Percentiles rank a stretch among this genome's conserved stretches.
These are phyloP conservation scores for Ceratocystis albifundus DNA, from an alignment of 2,329 filamentous ascomycete species.

Conservation along the genomic window DNA sequence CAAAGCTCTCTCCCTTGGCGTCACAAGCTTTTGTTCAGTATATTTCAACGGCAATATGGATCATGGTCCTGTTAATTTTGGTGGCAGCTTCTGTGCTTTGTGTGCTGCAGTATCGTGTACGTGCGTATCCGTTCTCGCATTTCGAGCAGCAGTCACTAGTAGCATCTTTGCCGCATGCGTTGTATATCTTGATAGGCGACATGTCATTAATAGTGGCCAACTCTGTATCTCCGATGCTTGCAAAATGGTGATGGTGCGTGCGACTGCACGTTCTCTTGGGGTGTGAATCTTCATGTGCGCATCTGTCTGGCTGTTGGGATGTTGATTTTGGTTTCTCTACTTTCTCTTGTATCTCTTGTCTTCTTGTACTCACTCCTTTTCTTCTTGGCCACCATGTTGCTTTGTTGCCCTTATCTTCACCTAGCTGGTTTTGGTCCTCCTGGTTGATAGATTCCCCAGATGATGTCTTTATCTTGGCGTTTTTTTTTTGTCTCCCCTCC, in stretches of 20 bases:
- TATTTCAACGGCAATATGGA: slow-evolving; percentile 1
- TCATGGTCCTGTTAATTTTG: background rate
- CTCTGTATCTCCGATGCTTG: slow-evolving; percentile 24
- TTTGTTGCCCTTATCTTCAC: background rate
- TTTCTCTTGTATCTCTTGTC: slow-evolving; percentile 19
- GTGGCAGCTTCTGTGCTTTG: slow-evolving; percentile 12
- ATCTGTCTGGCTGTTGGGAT: too few relatives aligned
- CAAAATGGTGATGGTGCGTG: slow-evolving; percentile 23
- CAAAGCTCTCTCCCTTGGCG: background rate
- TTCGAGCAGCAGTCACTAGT: slow-evolving; percentile 18
- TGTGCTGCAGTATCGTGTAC: slow-evolving; percentile 16
- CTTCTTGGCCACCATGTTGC: slow-evolving; percentile 22
- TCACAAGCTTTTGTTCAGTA: background rate
- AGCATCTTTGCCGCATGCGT: slow-evolving; percentile 12
- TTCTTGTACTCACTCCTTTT: slow-evolving; percentile 22
- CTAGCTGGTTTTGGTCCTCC: slow-evolving; percentile 6
- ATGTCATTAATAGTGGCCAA: slow-evolving; percentile 16
- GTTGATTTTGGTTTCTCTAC: background rate
- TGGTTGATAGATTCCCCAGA: slow-evolving; percentile 16
- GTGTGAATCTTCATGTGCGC: too few relatives aligned
- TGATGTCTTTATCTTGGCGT: slow-evolving; percentile 16
- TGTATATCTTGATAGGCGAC: slow-evolving; percentile 24
- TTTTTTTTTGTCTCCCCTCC: slow-evolving; percentile 9
- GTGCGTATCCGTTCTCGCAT: slow-evolving; percentile 20
- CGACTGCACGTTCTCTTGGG: background rate